Conservation (phyloP, 1,284 basidiomycete species). For the Malassezia dermatis region DNA sequence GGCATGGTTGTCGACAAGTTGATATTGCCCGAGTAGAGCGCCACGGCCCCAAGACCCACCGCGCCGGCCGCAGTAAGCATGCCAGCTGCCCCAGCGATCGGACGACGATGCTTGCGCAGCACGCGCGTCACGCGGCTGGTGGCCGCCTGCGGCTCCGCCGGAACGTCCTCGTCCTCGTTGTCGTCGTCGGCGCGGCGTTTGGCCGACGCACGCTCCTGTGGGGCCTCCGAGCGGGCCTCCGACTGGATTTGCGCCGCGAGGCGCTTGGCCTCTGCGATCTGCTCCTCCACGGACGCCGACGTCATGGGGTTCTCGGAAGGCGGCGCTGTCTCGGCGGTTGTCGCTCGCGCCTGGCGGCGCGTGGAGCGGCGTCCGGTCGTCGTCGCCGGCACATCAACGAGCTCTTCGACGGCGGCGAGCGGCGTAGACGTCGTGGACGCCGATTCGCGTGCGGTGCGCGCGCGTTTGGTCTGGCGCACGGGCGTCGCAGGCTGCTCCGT, state of each 20-base stretch:
- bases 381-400: background rate
- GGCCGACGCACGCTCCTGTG: conserved; percentile 29
- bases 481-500: conserved; percentile 9
- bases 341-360: conserved; percentile 4
- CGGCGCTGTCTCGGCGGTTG: background rate
- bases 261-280: conserved; percentile 35
- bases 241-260: conserved; percentile 35
- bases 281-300: conserved; percentile 36
- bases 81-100: conserved; percentile 33
- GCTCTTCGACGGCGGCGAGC: conserved; percentile 2
- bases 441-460: background rate
- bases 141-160: conserved; percentile 18
- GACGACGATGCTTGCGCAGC: conserved; percentile 24
- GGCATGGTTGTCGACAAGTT: conserved; percentile 8
- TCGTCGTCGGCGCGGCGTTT: conserved; percentile 29
- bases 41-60: conserved; percentile 35
- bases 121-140: background rate
- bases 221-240: conserved; percentile 14
- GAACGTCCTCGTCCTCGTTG: conserved; percentile 28
- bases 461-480: conserved; percentile 14
- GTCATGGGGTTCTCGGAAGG: conserved; percentile 18
- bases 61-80: conserved; percentile 38
- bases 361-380: conserved; percentile 1
- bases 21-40: conserved; percentile 34
- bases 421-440: conserved; percentile 5